Evolutionary conservation across 768 basidiomycete genomes (phyloP), one percentile per base, ranked within the genome.

Genomic region (Lentinula boryana): DNA sequence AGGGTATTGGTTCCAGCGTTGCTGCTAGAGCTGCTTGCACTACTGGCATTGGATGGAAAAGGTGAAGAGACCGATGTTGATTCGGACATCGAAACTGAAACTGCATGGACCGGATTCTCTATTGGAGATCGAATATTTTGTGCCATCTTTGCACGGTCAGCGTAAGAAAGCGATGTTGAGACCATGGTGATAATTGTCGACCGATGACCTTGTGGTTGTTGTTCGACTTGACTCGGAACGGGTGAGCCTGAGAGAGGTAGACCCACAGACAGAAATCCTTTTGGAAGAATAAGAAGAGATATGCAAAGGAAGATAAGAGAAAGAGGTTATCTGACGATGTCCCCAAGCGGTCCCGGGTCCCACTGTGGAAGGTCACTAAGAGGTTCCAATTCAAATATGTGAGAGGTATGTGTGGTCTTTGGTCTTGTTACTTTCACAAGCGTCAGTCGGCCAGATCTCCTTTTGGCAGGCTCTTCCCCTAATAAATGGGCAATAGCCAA

Each of bases 61-160:
- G 32, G 12, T 31, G 57, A 48, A 21, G 57, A 33, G 18, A 27
- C 46, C 18, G 57, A 36, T 43, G 54, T 35, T 58, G 57, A 56
- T 23, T 16, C 55, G 4, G 40, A 36, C 31, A 58, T 49, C 21
- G 57, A 58, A 3, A 58, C 57, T 49, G 57, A 58, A n/a, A 58
- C 46, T 9, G 46, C 57, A 15, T 49, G 57, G 12, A 58, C n/a
- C 31, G 48, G 49, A 49, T 58, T 58, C 15, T 46, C 57, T 58
- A 58, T 46, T 15, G 57, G 44, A 49, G 57, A 58, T 58, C 57
- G 57, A 46, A 57, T 57, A 2, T 57, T 57, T 58, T 58, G 57
- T 15, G 57, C 57, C n/a, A 32, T 58, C 23, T 58, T 58, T 33
- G 57, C 57, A 35, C 46, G 57, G 57, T 58, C 57, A 2, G 57